Conservation (phyloP, 345 rosid genomes). For the Eucalyptus marginata region DNA sequence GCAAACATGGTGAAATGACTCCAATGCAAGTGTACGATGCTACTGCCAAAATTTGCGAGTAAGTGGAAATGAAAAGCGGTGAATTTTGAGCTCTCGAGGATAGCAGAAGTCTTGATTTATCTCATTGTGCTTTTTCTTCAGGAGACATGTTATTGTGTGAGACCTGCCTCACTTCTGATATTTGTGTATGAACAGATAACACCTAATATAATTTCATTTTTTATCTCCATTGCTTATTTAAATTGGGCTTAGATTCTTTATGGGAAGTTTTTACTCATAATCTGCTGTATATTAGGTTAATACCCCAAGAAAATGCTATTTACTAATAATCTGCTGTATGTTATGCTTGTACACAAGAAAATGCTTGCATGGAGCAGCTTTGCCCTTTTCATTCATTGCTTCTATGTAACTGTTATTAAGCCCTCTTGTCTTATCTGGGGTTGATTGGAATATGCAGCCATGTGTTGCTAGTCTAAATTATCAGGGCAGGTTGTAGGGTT, state of each 20-base stretch:
- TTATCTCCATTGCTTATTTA: not conserved
- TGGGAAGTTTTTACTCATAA: not conserved
- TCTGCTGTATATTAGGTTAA: not conserved
- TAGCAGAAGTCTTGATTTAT: not conserved
- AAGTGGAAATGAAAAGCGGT: slow-evolving; percentile 7
- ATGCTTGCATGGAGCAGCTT: not conserved
- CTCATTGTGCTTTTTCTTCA: not conserved
- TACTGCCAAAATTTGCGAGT: slow-evolving; percentile 64
- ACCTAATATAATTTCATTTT: not conserved
- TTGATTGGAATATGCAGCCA: not conserved
- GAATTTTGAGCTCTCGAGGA: not conserved
- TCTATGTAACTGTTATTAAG: not conserved
- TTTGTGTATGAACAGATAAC: not conserved
- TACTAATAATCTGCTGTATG: not conserved
- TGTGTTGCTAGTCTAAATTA: not conserved
- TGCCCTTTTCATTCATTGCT: not conserved
- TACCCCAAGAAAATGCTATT: not conserved
- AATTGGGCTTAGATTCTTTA: not conserved
- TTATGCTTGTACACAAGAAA: not conserved
- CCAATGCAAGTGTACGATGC: slow-evolving; percentile 35
- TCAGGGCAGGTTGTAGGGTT: not conserved
- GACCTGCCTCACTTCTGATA: not conserved
- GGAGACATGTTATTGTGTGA: not conserved
- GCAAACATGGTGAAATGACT: slow-evolving; percentile 26
- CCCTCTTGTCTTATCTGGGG: not conserved